Base-by-base conservation (phyloP, 345 rosid species). In the Draba incana region DNA sequence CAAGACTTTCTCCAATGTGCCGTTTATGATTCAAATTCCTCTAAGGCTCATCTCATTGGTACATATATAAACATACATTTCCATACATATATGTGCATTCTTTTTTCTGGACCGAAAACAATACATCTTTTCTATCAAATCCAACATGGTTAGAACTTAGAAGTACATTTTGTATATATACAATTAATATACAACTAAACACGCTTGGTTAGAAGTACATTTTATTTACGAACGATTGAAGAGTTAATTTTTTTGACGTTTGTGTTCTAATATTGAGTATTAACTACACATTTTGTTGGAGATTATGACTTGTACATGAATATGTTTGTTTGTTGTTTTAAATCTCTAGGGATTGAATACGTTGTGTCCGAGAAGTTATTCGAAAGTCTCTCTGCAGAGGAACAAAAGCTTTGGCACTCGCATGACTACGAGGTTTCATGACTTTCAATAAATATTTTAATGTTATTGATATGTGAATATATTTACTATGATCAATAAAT, bases 381-480 rank as follows among this genome's bases (percentile, higher is more conserved):
- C 55, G 92, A 87, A 62, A 77, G 60, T 33, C 77, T 92, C 62
- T 78, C 92, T 3, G 74, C 74, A 0, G 88, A 89, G 16, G 94
- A 89, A 57, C 92, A 92, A 68, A 89, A 87, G 76, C 88, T 89
- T 7, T 92, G 98, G 96, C 96, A 89, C 53, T 92, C 96, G 8
- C 94, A 92, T 75, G 92, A 89, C 59, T 87, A 89, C 13, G 94
- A 89, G 93, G 92, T 88, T 35, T 12, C 57, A 28, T 24, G 3
- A 54, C n/a, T 16, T 45, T 46, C 10, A 0, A 38, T 12, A 62
- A 11, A 61, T 53, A 5, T 68, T 37, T n/a, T 13, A 1, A 11
- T 37, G 38, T 66, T 11, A 14, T 35, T 23, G 9, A 28, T 31
- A 3, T 28, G 31, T 28, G 31, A 28, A 28, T 28, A 28, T 28